These are phyloP conservation scores for Vickermania spadyakhi DNA, from an alignment of 208 protist species.

Conservation along the genomic window DNA sequence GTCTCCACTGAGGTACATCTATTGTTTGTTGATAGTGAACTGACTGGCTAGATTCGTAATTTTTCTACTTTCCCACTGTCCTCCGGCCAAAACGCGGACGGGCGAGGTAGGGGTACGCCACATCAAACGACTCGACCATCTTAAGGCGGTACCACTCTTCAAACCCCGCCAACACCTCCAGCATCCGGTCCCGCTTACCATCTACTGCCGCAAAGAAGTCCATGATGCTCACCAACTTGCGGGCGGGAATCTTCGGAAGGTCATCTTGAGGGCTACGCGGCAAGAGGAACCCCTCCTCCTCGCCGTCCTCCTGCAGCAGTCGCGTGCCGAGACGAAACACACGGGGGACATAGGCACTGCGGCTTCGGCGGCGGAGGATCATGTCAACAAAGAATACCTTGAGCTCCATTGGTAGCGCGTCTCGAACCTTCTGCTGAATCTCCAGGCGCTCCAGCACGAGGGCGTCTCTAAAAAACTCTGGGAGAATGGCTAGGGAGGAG, in stretches of 20 bases:
- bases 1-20: too few relatives aligned
- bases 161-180: constrained; percentile 44
- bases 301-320: background rate
- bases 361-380: constrained; percentile 12
- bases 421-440: constrained; percentile 11
- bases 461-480: constrained; percentile 10
- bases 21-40: too few relatives aligned
- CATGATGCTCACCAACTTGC: constrained; percentile 14
- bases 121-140: constrained; percentile 45
- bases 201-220: constrained; percentile 32
- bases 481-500: constrained; percentile 16
- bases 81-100: background rate
- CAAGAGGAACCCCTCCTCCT: background rate
- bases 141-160: constrained; percentile 74
- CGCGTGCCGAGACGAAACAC: background rate
- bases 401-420: constrained; percentile 26
- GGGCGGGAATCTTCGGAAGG: background rate
- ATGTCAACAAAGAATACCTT: constrained; percentile 32
- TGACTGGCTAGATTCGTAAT: too few relatives aligned
- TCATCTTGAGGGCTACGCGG: background rate
- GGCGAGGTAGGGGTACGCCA: constrained; percentile 7
- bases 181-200: constrained; percentile 21
- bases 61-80: too few relatives aligned
- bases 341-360: constrained; percentile 30
- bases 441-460: constrained; percentile 15